Evolutionary conservation across 2,329 filamentous ascomycete species (phyloP).

Genomic region (Colletotrichum sp.): DNA sequence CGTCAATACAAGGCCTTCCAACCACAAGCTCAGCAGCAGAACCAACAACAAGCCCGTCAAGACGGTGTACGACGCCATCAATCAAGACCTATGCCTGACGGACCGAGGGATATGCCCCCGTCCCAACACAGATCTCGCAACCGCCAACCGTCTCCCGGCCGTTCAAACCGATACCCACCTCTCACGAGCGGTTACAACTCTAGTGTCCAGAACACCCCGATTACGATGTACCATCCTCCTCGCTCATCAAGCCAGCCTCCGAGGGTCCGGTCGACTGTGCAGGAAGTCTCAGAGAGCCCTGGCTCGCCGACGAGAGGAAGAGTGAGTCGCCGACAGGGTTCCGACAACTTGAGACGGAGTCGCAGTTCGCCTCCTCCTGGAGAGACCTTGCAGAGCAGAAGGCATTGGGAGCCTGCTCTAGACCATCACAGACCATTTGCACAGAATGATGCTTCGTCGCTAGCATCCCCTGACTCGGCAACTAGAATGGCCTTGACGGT

Average conservation of each 20-base stretch:
- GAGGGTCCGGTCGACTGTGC: neutral
- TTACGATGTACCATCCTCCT: neutral
- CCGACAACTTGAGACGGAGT: neutral
- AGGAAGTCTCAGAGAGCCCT: neutral
- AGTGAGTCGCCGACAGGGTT: neutral
- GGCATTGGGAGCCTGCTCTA: neutral
- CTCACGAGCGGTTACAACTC: neutral
- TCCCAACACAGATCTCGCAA: neutral
- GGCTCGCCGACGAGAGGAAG: neutral
- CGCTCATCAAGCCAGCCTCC: neutral
- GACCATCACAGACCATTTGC: neutral
- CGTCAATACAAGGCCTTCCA: neutral
- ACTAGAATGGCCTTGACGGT: neutral
- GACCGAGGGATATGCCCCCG: neutral
- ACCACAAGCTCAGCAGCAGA: neutral
- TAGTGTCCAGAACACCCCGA: neutral
- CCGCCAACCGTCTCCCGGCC: neutral
- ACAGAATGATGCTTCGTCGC: neutral
- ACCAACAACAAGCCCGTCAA: neutral
- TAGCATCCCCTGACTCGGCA: neutral
- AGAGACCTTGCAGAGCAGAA: neutral
- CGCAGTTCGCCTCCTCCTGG: neutral
- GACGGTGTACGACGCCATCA: neutral
- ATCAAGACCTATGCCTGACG: neutral
- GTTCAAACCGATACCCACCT: neutral